Percentiles rank a stretch among this genome's conserved stretches.
Evolutionary conservation across 179 eudicot species (phyloP).

Genomic region (Patellifolia procumbens): DNA sequence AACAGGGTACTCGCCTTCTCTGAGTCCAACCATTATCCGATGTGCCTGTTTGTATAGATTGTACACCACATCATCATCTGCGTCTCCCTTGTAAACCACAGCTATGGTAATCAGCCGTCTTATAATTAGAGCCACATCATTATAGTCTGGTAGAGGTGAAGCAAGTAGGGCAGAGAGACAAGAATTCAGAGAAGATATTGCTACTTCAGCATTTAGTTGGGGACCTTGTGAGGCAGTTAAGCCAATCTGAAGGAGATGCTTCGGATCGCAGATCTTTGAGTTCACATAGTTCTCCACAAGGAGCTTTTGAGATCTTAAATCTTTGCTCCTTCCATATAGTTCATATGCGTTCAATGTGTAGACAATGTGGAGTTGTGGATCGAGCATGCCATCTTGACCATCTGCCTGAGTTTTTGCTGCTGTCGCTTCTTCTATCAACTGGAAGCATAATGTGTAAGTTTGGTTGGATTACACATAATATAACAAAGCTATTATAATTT

Average conservation of each 20-base stretch:
- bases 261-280: constrained; percentile 74
- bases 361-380: constrained; percentile 53
- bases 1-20: constrained; percentile 78
- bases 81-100: constrained; percentile 56
- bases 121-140: constrained; percentile 52
- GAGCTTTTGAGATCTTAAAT: constrained; percentile 57
- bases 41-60: constrained; percentile 76
- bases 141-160: constrained; percentile 74
- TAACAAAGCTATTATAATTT: neutral
- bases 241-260: constrained; percentile 73
- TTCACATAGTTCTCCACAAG: constrained; percentile 52
- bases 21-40: constrained; percentile 85
- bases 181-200: constrained; percentile 58
- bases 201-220: constrained; percentile 65
- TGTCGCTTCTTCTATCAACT: constrained; percentile 56
- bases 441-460: constrained; percentile 24
- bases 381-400: constrained; percentile 41
- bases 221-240: constrained; percentile 72
- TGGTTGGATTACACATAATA: constrained; percentile 13
- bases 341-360: constrained; percentile 70
- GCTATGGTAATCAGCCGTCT: constrained; percentile 63
- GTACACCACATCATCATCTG: constrained; percentile 64
- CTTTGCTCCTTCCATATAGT: constrained; percentile 64
- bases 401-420: constrained; percentile 35
- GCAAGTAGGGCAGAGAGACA: constrained; percentile 68